phyloP scores from a whole-genome alignment of 495 filamentous ascomycete species.

The Amphirosellinia nigrospora region DNA sequence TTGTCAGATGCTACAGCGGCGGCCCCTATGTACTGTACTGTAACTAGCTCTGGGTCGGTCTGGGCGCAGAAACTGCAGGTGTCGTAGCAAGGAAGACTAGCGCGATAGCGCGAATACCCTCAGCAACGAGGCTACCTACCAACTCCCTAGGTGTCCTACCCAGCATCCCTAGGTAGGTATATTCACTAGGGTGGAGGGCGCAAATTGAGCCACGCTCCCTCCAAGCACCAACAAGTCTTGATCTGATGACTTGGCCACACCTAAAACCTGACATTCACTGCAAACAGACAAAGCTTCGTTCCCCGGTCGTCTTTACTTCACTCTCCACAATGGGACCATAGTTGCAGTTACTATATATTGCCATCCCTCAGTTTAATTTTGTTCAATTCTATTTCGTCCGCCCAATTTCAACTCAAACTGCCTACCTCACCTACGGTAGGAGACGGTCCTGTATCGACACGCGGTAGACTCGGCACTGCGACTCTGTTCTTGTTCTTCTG shows the following conservation, averaged over 20 bases:
- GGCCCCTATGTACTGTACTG: neutral
- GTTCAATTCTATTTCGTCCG: neutral
- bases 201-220: constrained; percentile 1
- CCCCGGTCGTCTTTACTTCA: neutral
- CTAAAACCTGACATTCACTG: constrained; percentile 9
- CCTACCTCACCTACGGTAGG: neutral
- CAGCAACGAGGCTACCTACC: constrained; percentile 1
- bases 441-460: neutral
- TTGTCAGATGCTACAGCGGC: neutral
- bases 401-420: neutral
- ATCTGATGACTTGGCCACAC: constrained; percentile 21
- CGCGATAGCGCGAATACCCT: constrained; percentile 10
- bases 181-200: neutral
- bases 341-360: neutral
- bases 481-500: neutral
- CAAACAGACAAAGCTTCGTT: constrained; percentile 20
- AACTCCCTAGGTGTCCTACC: neutral
- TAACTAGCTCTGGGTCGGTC: neutral
- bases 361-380: neutral
- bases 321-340: constrained; percentile 18
- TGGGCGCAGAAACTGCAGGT: neutral
- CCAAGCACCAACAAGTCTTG: constrained; percentile 11
- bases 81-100: neutral
- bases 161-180: neutral
- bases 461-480: neutral